Percentiles rank a stretch among this genome's conserved stretches.
Conservation (phyloP, 768 basidiomycete species). For the Leccinellum rugosiceps region DNA sequence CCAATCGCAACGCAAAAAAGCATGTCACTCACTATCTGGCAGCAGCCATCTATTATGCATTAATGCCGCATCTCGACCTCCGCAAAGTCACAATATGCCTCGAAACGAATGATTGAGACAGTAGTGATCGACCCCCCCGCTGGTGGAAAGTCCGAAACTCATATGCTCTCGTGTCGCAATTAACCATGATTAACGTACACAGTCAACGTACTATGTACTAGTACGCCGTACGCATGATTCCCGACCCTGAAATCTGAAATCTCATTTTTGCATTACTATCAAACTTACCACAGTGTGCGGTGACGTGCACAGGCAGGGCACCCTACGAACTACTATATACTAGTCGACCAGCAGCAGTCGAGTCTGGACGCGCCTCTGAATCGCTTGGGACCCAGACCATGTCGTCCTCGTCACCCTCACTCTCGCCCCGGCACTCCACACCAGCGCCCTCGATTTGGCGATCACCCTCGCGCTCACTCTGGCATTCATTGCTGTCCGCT, state of each 20-base stretch:
- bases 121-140: neutral
- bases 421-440: neutral
- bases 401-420: constrained; percentile 29
- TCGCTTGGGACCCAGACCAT: constrained; percentile 31
- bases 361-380: constrained; percentile 1
- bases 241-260: neutral
- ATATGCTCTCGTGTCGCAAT: neutral
- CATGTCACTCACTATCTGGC: neutral
- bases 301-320: constrained; percentile 14
- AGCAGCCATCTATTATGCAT: neutral
- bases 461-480: neutral
- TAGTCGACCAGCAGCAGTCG: neutral
- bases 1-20: constrained; percentile 11
- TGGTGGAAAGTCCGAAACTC: neutral
- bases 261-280: neutral
- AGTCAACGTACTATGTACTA: neutral
- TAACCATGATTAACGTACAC: neutral
- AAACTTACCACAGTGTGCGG: neutral
- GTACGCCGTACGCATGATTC: neutral
- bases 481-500: neutral
- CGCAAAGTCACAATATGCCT: constrained; percentile 15
- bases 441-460: neutral
- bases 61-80: neutral
- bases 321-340: constrained; percentile 2
- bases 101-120: constrained; percentile 9